phyloP scores from a whole-genome alignment of 495 filamentous ascomycete species.

The Acidomyces sp. region DNA sequence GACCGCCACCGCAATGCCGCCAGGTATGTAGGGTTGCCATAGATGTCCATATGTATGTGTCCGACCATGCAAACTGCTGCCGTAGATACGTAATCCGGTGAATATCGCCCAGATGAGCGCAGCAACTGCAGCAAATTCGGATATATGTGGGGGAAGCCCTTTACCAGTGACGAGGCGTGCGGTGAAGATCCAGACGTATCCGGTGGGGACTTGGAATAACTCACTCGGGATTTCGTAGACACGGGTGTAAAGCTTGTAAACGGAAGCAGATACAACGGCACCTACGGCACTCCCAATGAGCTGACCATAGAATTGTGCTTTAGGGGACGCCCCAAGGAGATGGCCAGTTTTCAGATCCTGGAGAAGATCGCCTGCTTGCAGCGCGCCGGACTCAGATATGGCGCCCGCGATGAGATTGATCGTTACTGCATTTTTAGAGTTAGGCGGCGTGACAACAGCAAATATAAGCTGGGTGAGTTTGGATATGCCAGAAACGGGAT shows the following conservation, averaged over 20 bases:
- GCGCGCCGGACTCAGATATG: constrained; percentile 70
- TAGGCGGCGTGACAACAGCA: constrained; percentile 68
- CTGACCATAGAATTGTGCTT: constrained; percentile 93
- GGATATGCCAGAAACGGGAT: constrained; percentile 90
- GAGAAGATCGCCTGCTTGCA: constrained; percentile 96
- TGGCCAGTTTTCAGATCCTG: constrained; percentile 97
- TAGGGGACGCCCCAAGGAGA: constrained; percentile 78
- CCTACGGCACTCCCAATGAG: constrained; percentile 83
- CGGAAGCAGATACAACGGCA: constrained; percentile 70
- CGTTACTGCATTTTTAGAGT: constrained; percentile 63
- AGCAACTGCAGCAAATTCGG: constrained; percentile 59
- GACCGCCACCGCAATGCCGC: constrained; percentile 90
- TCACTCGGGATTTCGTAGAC: constrained; percentile 81
- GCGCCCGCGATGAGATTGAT: constrained; percentile 95
- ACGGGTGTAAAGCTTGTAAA: constrained; percentile 81
- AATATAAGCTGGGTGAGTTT: constrained; percentile 95
- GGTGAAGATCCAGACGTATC: constrained; percentile 93
- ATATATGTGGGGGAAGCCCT: constrained; percentile 70
- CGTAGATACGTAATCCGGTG: constrained; percentile 54
- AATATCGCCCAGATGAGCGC: constrained; percentile 54
- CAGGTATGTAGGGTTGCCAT: constrained; percentile 57
- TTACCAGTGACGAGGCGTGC: constrained; percentile 87
- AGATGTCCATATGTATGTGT: constrained; percentile 37
- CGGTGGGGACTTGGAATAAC: constrained; percentile 87
- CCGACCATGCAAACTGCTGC: constrained; percentile 27